Evolutionary conservation across 441 rosid genomes (phyloP).

Genomic region (Mallotus repandus): DNA sequence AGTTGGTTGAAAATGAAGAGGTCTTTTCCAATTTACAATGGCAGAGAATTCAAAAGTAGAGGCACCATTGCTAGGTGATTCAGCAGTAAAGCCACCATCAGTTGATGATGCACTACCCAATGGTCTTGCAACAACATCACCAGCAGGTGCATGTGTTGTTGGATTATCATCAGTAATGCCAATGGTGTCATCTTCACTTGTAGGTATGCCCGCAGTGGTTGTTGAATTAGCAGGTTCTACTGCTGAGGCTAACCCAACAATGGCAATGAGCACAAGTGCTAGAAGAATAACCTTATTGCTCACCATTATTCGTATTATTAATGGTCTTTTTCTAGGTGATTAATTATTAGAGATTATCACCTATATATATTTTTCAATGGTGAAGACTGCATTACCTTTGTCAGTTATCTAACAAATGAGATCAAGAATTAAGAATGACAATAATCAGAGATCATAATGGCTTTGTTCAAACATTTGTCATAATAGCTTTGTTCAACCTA

Average conservation of each 20-base stretch:
- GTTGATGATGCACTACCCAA: conserved; percentile 13
- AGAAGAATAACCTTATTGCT: conserved; percentile 37
- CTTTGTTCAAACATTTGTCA: too few relatives aligned
- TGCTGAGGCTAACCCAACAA: conserved; percentile 47
- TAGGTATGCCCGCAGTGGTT: conserved; percentile 27
- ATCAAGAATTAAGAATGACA: too few relatives aligned
- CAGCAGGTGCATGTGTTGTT: conserved; percentile 31
- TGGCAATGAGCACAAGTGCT: conserved; percentile 44
- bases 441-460: too few relatives aligned
- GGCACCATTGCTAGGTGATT: conserved; percentile 16
- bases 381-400: too few relatives aligned
- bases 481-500: too few relatives aligned
- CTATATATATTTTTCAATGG: neutral
- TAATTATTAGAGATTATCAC: too few relatives aligned
- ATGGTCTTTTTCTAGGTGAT: too few relatives aligned
- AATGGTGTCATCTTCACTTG: conserved; percentile 17
- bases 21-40: conserved; percentile 44
- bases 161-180: conserved; percentile 31
- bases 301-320: conserved; percentile 31
- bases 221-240: conserved; percentile 25
- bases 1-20: conserved; percentile 81
- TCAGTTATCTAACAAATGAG: too few relatives aligned
- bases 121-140: conserved; percentile 20
- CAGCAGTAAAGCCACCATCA: conserved; percentile 11
- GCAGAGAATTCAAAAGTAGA: conserved; percentile 16